Base-by-base conservation (phyloP, 164 flowering plant species). In the Taxillus chinensis region DNA sequence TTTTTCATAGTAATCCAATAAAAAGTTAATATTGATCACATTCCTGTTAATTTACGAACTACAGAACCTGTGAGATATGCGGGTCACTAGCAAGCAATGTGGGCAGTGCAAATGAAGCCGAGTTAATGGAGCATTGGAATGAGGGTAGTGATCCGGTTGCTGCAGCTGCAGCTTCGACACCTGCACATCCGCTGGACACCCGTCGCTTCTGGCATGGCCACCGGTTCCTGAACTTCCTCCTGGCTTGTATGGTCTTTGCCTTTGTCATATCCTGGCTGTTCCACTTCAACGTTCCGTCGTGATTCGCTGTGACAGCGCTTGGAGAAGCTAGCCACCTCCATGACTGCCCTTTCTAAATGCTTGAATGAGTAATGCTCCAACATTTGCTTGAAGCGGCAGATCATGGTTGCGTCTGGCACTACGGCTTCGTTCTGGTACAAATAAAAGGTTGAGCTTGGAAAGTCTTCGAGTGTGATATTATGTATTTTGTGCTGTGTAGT, bases 31-130 rank as follows among this genome's bases (percentile, higher is more conserved):
- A 27, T 27, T 27, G 27, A 27, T 27, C 10, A 43, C 8, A 43
- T 9, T 43, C 46, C 46, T 43, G 8, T 6, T 9, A 43, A 43
- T 9, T 43, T 43, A 6, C 37, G 39, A 62, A 1, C n/a, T 66
- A 45, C 78, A 78, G 81, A 46, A 75, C 42, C 13, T 78, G 81
- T 55, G 81, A 78, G 70, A 73, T 78, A 2, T 78, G 81, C 65
- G 75, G 75, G 41, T 51, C 73, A 7, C 51, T 67, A 12, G 79
- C 81, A 6, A 8, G 54, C 12, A 74, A 72, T 55, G 55, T 78
- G 27, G 72, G 64, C 27, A 60, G 68, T 1, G 71, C 58, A 55
- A 48, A 48, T 48, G 51, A 48, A 7, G 4, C 10, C 13, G 51
- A 48, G 51, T 48, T 48, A 11, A 17, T 38, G 58, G 58, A 67